A percentile compares a stretch with the other conserved stretches of the same genome.
Conservation (phyloP, 2,329 filamentous ascomycete genomes). For the Fusarium guadeloupense region DNA sequence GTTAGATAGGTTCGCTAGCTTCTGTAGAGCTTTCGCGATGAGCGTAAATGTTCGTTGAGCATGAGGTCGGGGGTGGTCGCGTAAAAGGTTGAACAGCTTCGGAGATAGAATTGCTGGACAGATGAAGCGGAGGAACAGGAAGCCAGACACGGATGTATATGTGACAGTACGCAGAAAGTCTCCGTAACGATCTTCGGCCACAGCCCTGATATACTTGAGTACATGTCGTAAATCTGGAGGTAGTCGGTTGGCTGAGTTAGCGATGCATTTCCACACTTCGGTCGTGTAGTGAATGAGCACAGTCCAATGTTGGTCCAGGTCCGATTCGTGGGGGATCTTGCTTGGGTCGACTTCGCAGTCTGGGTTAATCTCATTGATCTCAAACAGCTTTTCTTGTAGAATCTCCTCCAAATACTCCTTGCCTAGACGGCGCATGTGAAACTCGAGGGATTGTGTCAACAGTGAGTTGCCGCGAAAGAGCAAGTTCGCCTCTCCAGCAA, state of each 20-base stretch:
- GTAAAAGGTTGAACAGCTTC: conserved; percentile 86
- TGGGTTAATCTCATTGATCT: conserved; percentile 90
- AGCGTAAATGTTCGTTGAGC: conserved; percentile 90
- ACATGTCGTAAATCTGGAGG: conserved; percentile 85
- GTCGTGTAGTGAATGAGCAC: conserved; percentile 79
- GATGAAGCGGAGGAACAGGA: conserved; percentile 93
- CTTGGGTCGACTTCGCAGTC: conserved; percentile 97
- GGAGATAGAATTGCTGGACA: conserved; percentile 96
- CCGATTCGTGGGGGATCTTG: conserved; percentile 69
- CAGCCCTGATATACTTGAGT: conserved; percentile 89
- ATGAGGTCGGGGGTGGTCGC: conserved; percentile 82
- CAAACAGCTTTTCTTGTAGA: conserved; percentile 82
- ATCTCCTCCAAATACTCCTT: conserved; percentile 92
- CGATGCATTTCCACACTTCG: conserved; percentile 86
- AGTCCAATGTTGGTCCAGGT: conserved; percentile 85
- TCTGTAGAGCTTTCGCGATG: conserved; percentile 91
- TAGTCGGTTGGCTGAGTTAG: conserved; percentile 75
- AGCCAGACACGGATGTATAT: conserved; percentile 95
- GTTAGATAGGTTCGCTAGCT: conserved; percentile 86
- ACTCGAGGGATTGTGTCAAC: conserved; percentile 90
- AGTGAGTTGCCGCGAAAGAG: conserved; percentile 95
- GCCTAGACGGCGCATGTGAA: conserved; percentile 93
- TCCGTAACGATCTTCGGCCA: conserved; percentile 93
- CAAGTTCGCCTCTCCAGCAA: conserved; percentile 89
- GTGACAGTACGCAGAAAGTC: conserved; percentile 89